These are phyloP conservation scores for Metschnikowia chrysomelidarum DNA, from an alignment of 805 yeast species.

Conservation along the genomic window DNA sequence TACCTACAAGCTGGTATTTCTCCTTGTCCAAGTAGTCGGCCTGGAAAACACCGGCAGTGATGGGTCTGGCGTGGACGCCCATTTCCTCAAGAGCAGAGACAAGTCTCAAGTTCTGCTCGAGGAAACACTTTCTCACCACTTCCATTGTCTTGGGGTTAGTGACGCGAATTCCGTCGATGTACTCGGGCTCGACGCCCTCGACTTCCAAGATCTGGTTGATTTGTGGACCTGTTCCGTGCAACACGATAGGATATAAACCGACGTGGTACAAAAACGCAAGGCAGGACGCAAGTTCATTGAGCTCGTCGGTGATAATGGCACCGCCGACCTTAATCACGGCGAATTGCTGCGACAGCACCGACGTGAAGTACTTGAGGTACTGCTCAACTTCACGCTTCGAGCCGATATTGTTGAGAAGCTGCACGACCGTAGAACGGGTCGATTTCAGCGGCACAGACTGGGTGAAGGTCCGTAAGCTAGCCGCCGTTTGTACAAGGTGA, in stretches of 20 bases:
- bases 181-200: constrained; percentile 94
- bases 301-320: constrained; percentile 93
- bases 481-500: constrained; percentile 8
- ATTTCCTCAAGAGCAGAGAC: constrained; percentile 94
- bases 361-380: constrained; percentile 92
- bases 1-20: constrained; percentile 91
- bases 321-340: constrained; percentile 99
- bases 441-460: no score
- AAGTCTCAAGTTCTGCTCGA: constrained; percentile 90
- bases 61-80: constrained; percentile 98
- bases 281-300: constrained; percentile 91
- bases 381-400: constrained; percentile 98
- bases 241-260: constrained; percentile 92
- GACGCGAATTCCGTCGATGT: constrained; percentile 94
- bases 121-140: constrained; percentile 91
- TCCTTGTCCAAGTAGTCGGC: constrained; percentile 90
- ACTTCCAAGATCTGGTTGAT: constrained; percentile 90
- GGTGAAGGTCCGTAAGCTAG: constrained; percentile 14
- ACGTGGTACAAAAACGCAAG: constrained; percentile 95
- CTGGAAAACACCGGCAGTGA: constrained; percentile 94
- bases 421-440: constrained; percentile 94
- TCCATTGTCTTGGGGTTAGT: constrained; percentile 94
- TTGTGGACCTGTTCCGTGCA: constrained; percentile 99
- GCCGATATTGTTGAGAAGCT: constrained; percentile 91
- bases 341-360: constrained; percentile 93